Evolutionary conservation across 169 alveolate species (phyloP), one percentile per base, ranked within the genome.

Genomic region (Perkinsus chesapeaki): DNA sequence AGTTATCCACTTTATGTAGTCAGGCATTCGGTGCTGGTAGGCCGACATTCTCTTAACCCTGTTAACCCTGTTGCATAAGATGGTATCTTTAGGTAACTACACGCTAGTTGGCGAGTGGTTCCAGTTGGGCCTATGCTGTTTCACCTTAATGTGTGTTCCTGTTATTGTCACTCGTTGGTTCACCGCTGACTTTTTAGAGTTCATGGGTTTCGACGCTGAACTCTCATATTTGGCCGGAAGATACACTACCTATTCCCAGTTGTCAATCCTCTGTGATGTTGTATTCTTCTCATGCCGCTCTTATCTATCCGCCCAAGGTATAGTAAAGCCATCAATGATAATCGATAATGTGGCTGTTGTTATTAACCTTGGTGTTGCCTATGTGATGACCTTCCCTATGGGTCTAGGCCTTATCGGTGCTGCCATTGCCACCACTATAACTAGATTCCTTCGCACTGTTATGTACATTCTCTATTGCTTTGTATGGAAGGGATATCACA

Each of bases 21-120:
- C 82, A 60, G 82, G 82, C 82, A 60, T 60, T 60, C 82, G 82
- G 82, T 60, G 82, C 82, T 60, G 82, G 82, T 60, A 60, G 27
- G 82, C 23, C 3, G 27, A 16, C 3, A 16, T 5, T 34, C 27
- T 43, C 60, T 5, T 43, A 43, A 5, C 60, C 23, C 60, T 16
- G 60, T 16, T 43, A 43, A n/a, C n/a, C n/a, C n/a, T n/a, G n/a
- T n/a, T n/a, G n/a, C n/a, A n/a, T n/a, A n/a, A n/a, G n/a, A n/a
- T n/a, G n/a, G n/a, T n/a, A n/a, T 60, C 82, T 20, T 60, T 34
- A 60, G 82, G 82, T 60, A 60, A 60, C 82, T 60, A 60, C 82
- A 60, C 82, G 82, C 82, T 60, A 34, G 82, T 60, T 34, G 82
- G 82, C 82, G 82, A 60, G 82, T 60, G 82, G 82, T 60, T 60